Evolutionary conservation across 306 rosid species (phyloP), one percentile per base, ranked within the genome.

Genomic region (Cicer arietinum): DNA sequence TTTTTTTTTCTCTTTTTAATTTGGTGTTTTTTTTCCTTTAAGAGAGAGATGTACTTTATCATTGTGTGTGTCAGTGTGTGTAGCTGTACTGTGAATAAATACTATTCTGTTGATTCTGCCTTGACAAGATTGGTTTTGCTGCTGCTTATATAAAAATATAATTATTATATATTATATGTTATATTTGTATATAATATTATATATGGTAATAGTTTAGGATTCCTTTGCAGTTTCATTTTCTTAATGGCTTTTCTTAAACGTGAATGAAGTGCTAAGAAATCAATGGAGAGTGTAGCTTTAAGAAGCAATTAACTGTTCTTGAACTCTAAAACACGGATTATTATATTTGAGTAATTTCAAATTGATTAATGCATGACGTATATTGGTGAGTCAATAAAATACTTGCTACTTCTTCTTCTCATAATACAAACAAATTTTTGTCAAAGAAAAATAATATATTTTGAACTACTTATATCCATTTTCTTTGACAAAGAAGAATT

Each of bases 21-120:
- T 48, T 48, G 7, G 7, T 48, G 3, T 48, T 5, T 53, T 17
- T 53, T 53, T 22, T 2, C 30, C 60, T 53, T 53, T 8, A 16
- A 17, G 30, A 22, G 30, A 22, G 30, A 22, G 30, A 22, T 22
- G 44, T 41, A 41, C 44, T 41, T 41, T 41, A 6, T 41, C 35
- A 35, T 60, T 60, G 66, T 17, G 66, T 35, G 66, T 60, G 66
- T 60, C 18, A 60, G 66, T 60, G 66, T 20, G 39, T 35, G 66
- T 59, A 59, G 16, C 43, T 60, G 66, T 60, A 30, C 42, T 60
- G 66, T 60, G 66, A 60, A 60, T 60, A 60, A 60, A 60, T 35
- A 60, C 18, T 60, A 43, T 60, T 3, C 8, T 6, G 16, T 59
- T 35, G 66, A 60, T 60, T 60, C 44, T 60, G 16, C 43, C 18